Conservation (phyloP, 208 protist species). For the Acanthamoeba culbertsoni region DNA sequence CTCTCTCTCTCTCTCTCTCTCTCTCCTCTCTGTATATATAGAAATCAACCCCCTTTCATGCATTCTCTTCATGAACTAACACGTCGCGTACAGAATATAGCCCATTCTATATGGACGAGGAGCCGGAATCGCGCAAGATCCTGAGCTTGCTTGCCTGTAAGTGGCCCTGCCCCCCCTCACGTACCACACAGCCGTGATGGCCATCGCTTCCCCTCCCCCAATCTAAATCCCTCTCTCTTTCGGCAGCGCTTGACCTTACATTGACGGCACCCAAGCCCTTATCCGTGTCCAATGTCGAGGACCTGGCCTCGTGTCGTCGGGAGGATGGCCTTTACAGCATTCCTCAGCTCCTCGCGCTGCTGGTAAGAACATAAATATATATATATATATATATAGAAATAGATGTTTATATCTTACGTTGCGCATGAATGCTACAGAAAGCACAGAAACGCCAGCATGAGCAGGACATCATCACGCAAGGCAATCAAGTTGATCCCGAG, state of each 20-base stretch:
- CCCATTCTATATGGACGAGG: neutral
- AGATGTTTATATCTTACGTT: too few species aligned
- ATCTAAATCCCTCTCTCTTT: neutral
- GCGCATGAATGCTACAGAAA: neutral
- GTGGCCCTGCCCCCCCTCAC: neutral
- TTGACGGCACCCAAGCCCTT: neutral
- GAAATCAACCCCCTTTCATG: neutral
- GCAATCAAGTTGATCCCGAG: neutral
- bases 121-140: neutral
- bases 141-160: neutral
- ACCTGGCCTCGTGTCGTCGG: too few species aligned
- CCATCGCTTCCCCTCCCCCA: too few species aligned
- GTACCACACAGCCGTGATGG: too few species aligned
- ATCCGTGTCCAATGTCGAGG: neutral
- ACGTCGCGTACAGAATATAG: too few species aligned
- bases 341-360: too few species aligned
- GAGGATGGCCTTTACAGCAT: too few species aligned
- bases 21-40: neutral
- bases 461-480: neutral
- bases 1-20: neutral
- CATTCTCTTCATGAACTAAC: too few species aligned
- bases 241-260: neutral
- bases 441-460: neutral
- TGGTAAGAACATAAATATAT: too few species aligned
- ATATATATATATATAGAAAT: too few species aligned